Evolutionary conservation across 768 basidiomycete species (phyloP), one percentile per base, ranked within the genome.

Genomic region (Lactarius trivialis): DNA sequence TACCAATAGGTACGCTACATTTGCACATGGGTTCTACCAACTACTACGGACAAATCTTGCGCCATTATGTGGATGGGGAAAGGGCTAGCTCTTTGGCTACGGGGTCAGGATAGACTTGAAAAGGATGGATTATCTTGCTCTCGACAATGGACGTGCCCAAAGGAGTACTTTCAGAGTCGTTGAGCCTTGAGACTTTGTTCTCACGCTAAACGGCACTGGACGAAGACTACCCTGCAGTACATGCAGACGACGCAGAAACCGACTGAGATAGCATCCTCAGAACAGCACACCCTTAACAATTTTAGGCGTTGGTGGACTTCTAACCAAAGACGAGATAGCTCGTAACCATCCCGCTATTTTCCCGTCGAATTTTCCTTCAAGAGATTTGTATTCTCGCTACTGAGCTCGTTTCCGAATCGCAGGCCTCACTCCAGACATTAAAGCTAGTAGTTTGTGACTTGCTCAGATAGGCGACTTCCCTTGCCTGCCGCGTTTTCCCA

Each of bases 41-140:
- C n/a, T n/a, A n/a, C n/a, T n/a, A n/a, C n/a, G n/a, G n/a, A n/a
- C n/a, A n/a, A n/a, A n/a, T 98, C 3, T 73, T 81, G 60, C 68
- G 74, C 82, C 1, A 57, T 58, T 6, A 64, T 70, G n/a, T 0
- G 69, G 68, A 21, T 54, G 68, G 0, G 68, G 68, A 1, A 67
- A 72, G 5, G 81, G 74, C 61, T 79, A 81, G 69, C 76, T 99
- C 8, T 85, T 88, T 3, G 96, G 96, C 5, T 99, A 93, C 68
- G 97, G 97, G 3, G 95, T 95, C 7, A 81, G 89, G 24, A 76
- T 99, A 56, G 93, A 96, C 67, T 74, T 99, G 68, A 99, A 99
- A 79, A 97, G 95, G 76, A 97, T 85, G 80, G 97, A 99, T 69
- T 99, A 98, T 71, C 81, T 98, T 14, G 93, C 88, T 4, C 76